These are phyloP conservation scores for Aspergillus nanangensis DNA, from an alignment of 495 filamentous ascomycete species.

Conservation along the genomic window DNA sequence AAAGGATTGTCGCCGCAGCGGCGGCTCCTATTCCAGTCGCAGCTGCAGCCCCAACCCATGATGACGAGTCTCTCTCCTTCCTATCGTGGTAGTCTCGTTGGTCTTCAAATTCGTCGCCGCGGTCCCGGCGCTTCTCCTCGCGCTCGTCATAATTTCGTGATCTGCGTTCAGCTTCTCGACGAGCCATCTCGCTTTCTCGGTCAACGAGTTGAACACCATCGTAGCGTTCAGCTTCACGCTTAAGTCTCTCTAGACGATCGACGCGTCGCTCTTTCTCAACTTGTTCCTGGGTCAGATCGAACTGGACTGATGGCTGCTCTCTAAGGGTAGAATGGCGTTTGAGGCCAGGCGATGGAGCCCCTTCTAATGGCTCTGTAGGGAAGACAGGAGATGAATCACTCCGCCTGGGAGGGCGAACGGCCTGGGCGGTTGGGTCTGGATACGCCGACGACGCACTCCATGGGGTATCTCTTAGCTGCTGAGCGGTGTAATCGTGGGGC, in stretches of 20 bases:
- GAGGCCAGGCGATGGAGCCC: conserved; percentile 13
- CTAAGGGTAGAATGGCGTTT: conserved; percentile 36
- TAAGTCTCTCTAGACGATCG: conserved; percentile 24
- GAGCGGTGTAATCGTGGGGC: conserved; percentile 19
- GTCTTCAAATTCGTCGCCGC: conserved; percentile 18
- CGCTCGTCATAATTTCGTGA: conserved; percentile 7
- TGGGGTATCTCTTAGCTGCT: conserved; percentile 18
- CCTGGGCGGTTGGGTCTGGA: neutral
- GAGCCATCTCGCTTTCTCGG: conserved; percentile 19
- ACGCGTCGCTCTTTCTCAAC: conserved; percentile 38
- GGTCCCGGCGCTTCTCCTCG: conserved; percentile 13
- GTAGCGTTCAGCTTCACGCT: conserved; percentile 22
- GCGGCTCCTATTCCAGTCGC: conserved; percentile 46
- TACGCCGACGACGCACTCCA: conserved; percentile 7
- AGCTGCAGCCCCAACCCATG: conserved; percentile 41
- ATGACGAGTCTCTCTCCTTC: conserved; percentile 23
- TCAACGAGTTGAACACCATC: conserved; percentile 30
- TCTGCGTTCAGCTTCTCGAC: conserved; percentile 12
- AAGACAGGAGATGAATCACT: conserved; percentile 35
- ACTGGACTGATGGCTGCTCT: conserved; percentile 44
- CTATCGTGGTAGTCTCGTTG: conserved; percentile 5
- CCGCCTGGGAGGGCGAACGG: conserved; percentile 14
- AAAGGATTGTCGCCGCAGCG: conserved; percentile 34
- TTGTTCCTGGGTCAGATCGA: conserved; percentile 46
- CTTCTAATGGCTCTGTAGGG: conserved; percentile 16